Conservation (phyloP, 2,329 filamentous ascomycete species). For the Chrysosporium keratinophilum region DNA sequence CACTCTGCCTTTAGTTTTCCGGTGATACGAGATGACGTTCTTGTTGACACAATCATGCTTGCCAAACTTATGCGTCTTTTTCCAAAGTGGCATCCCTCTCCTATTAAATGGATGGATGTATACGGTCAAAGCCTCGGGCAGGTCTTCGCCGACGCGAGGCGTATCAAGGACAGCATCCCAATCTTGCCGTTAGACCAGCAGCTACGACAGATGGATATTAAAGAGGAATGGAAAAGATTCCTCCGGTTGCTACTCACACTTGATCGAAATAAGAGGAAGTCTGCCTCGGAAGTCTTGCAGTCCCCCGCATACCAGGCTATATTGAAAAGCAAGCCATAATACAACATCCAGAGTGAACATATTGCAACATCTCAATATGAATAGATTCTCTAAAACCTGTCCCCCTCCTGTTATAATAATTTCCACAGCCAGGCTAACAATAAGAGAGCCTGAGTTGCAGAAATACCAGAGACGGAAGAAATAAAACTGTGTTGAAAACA, state of each 20-base stretch:
- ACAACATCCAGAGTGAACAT: constrained; percentile 4
- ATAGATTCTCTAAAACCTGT: too few species aligned
- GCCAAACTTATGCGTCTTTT: constrained; percentile 12
- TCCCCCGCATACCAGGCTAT: constrained; percentile 10
- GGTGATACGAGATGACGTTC: constrained; percentile 11
- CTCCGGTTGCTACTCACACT: constrained; percentile 10
- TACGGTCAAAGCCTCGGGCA: constrained; percentile 12
- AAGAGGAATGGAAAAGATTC: constrained; percentile 11
- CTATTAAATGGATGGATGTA: constrained; percentile 11
- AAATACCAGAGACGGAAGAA: too few species aligned
- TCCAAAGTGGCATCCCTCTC: constrained; percentile 10
- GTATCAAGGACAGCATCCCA: constrained; percentile 12
- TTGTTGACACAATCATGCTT: constrained; percentile 13
- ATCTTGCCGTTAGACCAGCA: constrained; percentile 9
- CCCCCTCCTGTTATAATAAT: too few species aligned
- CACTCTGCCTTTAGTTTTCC: constrained; percentile 12
- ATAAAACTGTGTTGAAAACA: too few species aligned
- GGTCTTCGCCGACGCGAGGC: constrained; percentile 10
- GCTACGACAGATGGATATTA: constrained; percentile 10
- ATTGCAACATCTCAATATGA: too few species aligned
- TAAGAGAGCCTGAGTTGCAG: too few species aligned
- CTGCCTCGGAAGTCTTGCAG: constrained; percentile 12
- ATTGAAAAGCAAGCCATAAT: constrained; percentile 11
- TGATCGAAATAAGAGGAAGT: constrained; percentile 12
- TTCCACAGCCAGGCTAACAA: too few species aligned